phyloP scores from a whole-genome alignment of 148 eudicot species.

The Nyssa sinensis region DNA sequence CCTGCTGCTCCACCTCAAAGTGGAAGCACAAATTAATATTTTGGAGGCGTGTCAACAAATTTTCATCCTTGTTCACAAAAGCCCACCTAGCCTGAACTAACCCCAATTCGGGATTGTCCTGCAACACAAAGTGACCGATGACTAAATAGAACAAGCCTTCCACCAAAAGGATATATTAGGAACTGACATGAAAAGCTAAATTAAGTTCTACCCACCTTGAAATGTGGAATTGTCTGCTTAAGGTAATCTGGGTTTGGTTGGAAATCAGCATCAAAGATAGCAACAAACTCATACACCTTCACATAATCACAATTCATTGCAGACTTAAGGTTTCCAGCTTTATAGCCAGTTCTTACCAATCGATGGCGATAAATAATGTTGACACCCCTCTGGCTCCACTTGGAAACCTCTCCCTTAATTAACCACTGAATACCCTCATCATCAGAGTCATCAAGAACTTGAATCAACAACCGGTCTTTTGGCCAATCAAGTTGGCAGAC shows the following conservation, averaged over 20 bases:
- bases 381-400: constrained; percentile 61
- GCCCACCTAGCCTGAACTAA: constrained; percentile 88
- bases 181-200: not conserved
- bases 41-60: constrained; percentile 73
- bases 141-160: not conserved
- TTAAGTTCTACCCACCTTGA: constrained; percentile 39
- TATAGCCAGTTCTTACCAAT: constrained; percentile 62
- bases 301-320: constrained; percentile 83
- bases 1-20: constrained; percentile 91
- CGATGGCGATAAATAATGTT: constrained; percentile 66
- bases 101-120: constrained; percentile 69
- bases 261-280: constrained; percentile 84
- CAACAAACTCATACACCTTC: constrained; percentile 70
- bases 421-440: constrained; percentile 58
- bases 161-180: not conserved
- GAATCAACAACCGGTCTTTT: constrained; percentile 52
- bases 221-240: constrained; percentile 61
- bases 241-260: constrained; percentile 74
- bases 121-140: constrained; percentile 14
- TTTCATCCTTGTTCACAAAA: constrained; percentile 83
- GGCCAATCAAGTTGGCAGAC: constrained; percentile 80
- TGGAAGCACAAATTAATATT: constrained; percentile 72
- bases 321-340: constrained; percentile 80
- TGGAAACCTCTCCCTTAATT: constrained; percentile 59
- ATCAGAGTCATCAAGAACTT: constrained; percentile 73